Base-by-base conservation (phyloP, 495 filamentous ascomycete genomes). In the Penicillium verhagenii region DNA sequence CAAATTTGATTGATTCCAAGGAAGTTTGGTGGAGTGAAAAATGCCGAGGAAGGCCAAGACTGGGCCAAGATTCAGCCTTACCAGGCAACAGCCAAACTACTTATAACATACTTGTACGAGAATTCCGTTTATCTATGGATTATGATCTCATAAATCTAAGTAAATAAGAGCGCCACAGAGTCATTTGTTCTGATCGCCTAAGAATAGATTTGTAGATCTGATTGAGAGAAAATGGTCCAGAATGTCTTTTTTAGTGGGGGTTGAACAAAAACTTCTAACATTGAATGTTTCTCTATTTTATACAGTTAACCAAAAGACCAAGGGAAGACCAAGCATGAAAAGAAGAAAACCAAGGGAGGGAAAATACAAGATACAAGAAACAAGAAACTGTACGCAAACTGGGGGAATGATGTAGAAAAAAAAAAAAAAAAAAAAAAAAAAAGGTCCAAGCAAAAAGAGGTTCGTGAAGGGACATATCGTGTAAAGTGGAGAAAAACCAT, bases 21-120 rank as follows among this genome's bases (percentile, higher is more conserved):
- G 21, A 43, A 38, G 31, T 20, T 35, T n/a, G 24, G 50, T 43
- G 37, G 50, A 26, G 50, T 21, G 6, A 19, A 23, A 11, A 23
- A 6, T 5, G 6, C 5, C 14, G 38, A 21, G 21, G 26, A 11
- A 20, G 16, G 33, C 26, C 38, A 35, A 43, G 50, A 55, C n/a
- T n/a, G n/a, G n/a, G 46, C 52, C 52, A 55, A 55, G 52, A 39
- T 43, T 56, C 53, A 56, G 53, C 53, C 53, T 56, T 57, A 51
- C 54, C 47, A 52, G 38, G 49, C 35, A 52, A 40, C 49, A 29
- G 47, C 33, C 21, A 46, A 25, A 28, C 14, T 25, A 16, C 16
- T 5, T 21, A 46, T 28, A 46, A 21, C 6, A 20, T 40, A 21
- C 18, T 14, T 42, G 19, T 42, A 20, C 38, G 16, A 14, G n/a